These are phyloP conservation scores for Plasmopara muralis DNA, from an alignment of 352 stramenopile species.

Conservation along the genomic window DNA sequence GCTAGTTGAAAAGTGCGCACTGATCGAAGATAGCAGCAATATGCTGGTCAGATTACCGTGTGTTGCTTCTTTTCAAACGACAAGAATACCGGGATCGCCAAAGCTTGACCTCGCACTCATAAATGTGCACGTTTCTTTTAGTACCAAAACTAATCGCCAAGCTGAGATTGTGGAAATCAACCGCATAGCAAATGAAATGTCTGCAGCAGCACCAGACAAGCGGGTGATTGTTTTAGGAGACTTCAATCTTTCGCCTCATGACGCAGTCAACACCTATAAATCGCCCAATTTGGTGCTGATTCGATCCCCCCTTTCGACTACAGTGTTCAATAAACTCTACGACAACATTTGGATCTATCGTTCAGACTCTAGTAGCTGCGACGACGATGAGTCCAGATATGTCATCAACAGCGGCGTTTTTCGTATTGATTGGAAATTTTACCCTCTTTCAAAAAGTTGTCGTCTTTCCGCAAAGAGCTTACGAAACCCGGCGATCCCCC, in stretches of 20 bases:
- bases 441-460: constrained; percentile 29
- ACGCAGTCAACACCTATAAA: constrained; percentile 22
- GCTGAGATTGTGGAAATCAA: constrained; percentile 35
- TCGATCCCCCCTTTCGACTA: constrained; percentile 40
- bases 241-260: constrained; percentile 58
- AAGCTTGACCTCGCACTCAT: constrained; percentile 36
- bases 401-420: constrained; percentile 40
- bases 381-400: constrained; percentile 5
- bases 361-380: constrained; percentile 10
- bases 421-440: constrained; percentile 57
- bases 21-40: constrained; percentile 9
- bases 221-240: constrained; percentile 48
- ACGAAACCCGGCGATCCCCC: constrained; percentile 20
- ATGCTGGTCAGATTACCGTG: constrained; percentile 36
- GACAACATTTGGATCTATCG: constrained; percentile 61
- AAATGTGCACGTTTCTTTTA: constrained; percentile 50
- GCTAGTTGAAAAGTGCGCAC: constrained; percentile 21
- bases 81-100: constrained; percentile 5
- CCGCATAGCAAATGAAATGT: constrained; percentile 21
- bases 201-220: constrained; percentile 2
- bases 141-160: constrained; percentile 18
- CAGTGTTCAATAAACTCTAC: constrained; percentile 51
- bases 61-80: constrained; percentile 35
- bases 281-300: constrained; percentile 36
- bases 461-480: constrained; percentile 6